Percentiles rank a stretch among this genome's conserved stretches.
phyloP scores from a whole-genome alignment of 2,329 filamentous ascomycete genomes.

The Xylaria polymorpha region DNA sequence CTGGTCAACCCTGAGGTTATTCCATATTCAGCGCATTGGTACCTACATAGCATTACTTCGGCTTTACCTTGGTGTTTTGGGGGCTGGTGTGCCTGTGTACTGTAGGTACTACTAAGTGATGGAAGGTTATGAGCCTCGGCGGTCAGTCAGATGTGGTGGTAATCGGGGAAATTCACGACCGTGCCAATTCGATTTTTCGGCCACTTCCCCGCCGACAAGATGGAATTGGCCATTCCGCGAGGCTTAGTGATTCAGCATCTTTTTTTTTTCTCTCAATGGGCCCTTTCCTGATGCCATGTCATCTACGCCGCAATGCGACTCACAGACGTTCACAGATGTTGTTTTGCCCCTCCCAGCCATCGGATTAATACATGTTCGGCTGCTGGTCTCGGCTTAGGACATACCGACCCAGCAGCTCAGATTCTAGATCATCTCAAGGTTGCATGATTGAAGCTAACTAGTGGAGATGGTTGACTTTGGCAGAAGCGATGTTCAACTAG shows the following conservation, averaged over 20 bases:
- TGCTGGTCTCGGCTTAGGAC: slow-evolving; percentile 17
- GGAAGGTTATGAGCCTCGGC: not conserved
- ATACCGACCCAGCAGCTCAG: not conserved
- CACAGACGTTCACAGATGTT: not conserved
- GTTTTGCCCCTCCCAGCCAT: slow-evolving; percentile 2
- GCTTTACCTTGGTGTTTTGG: not conserved
- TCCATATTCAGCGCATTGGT: not conserved
- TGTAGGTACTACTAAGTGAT: not conserved
- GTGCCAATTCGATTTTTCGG: not conserved
- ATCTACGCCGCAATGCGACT: slow-evolving; percentile 4
- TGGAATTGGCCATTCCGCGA: slow-evolving; percentile 18
- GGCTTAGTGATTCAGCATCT: slow-evolving; percentile 27
- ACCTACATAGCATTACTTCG: not conserved
- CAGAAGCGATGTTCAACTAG: not conserved
- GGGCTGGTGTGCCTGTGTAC: not conserved
- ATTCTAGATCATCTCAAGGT: not conserved
- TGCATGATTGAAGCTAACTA: slow-evolving; percentile 18
- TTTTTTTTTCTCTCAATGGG: not conserved
- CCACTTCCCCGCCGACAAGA: not conserved
- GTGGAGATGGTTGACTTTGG: slow-evolving; percentile 1
- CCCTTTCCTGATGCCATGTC: slow-evolving; percentile 10
- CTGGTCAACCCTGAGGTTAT: not conserved
- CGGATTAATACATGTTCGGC: slow-evolving; percentile 11
- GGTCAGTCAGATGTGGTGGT: slow-evolving; percentile 26
- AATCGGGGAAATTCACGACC: not conserved